Evolutionary conservation across 2,329 filamentous ascomycete species (phyloP), one percentile per base, ranked within the genome.

Genomic region (Cucurbitaria berberidis): DNA sequence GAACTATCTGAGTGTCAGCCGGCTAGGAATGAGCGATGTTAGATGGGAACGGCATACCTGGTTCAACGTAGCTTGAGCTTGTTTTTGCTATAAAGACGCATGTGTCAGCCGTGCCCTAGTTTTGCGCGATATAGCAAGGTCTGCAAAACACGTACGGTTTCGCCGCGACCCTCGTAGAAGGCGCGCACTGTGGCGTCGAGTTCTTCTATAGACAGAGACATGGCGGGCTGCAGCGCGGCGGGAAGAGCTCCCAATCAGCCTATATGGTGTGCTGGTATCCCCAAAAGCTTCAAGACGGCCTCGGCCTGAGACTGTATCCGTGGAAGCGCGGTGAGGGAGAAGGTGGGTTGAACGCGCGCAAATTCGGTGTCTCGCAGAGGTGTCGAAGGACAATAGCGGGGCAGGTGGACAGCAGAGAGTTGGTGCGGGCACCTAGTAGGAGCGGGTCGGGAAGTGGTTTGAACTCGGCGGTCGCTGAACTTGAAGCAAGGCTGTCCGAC

Each of bases 81-180:
- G 86, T 84, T 96, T 96, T 93, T 96, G 92, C 92, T 96, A 76
- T 69, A 75, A 42, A 63, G 60, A 62, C 67, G 36, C 18, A 18
- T 9, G 64, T 70, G 71, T 77, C 64, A 73, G 64, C 64, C 81
- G 34, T 36, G 66, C 80, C 77, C 65, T 69, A 57, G 40, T 57
- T 40, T 21, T 7, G 9, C 27, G 8, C 18, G 19, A 48, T 48
- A 36, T n/a, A 30, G 6, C 21, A 21, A 18, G 49, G 38, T 16
- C 15, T 45, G 26, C 15, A 47, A 42, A 24, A 10, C 57, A 80
- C 88, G 70, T 82, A 96, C 92, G 82, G 92, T 86, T 57, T 97
- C 91, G 69, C 95, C 95, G 77, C 93, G 90, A 76, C 93, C 93
- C 81, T 98, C 93, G 74, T 96, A 99, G 80, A 99, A 98, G 81